phyloP scores from a whole-genome alignment of 1,284 basidiomycete genomes.

The Veloboletus limbatus region DNA sequence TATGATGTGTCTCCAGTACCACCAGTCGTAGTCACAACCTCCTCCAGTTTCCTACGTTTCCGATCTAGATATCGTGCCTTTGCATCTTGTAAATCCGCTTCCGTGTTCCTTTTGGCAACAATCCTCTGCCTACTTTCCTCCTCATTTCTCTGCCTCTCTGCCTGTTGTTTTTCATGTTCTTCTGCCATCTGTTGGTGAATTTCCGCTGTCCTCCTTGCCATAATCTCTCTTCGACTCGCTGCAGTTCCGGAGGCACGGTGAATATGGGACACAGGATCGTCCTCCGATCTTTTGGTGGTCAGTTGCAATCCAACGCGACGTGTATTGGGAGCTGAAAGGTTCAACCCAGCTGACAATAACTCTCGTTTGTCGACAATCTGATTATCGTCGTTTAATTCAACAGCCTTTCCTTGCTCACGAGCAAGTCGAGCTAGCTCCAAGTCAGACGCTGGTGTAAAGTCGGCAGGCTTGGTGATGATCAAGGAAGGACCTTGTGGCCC shows the following conservation, averaged over 20 bases:
- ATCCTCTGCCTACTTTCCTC: conserved; percentile 55
- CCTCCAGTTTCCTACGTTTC: conserved; percentile 75
- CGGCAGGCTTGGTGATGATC: conserved; percentile 68
- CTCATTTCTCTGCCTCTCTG: conserved; percentile 58
- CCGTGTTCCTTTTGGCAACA: conserved; percentile 67
- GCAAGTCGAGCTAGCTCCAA: conserved; percentile 68
- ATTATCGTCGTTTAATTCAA: conserved; percentile 97
- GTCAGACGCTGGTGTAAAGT: conserved; percentile 63
- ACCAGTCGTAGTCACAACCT: conserved; percentile 18
- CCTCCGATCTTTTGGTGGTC: conserved; percentile 23
- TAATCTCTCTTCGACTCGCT: conserved; percentile 76
- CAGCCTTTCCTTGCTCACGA: conserved; percentile 73
- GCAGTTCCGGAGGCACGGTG: conserved; percentile 80
- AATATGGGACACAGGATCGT: conserved; percentile 37
- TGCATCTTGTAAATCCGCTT: conserved; percentile 68
- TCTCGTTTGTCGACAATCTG: conserved; percentile 97
- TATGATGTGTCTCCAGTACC: conserved; percentile 11
- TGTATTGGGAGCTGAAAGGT: conserved; percentile 81
- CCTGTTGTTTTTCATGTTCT: conserved; percentile 58
- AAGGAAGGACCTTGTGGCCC: conserved; percentile 60
- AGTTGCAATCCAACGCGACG: conserved; percentile 51
- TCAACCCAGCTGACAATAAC: conserved; percentile 87
- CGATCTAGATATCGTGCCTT: conserved; percentile 74
- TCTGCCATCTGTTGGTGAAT: conserved; percentile 72
- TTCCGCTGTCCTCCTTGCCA: conserved; percentile 72